phyloP scores from a whole-genome alignment of 1,284 basidiomycete genomes.

The Cryptococcus jaspeensis region DNA sequence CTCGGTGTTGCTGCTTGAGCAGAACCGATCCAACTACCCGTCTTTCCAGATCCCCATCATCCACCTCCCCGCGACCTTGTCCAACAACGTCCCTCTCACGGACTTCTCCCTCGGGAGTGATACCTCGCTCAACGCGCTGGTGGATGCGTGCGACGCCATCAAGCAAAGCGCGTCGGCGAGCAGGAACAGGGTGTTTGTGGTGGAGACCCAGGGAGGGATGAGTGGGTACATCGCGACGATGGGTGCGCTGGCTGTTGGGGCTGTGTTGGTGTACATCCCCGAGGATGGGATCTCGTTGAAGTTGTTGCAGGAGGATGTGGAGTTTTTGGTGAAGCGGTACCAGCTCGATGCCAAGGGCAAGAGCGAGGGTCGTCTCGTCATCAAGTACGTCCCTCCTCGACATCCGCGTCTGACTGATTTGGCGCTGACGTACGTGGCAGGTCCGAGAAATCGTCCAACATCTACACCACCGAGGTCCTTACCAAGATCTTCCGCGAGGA shows the following conservation, averaged over 20 bases:
- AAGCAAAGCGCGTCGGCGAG: constrained; percentile 96
- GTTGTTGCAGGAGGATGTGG: constrained; percentile 77
- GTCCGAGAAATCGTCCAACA: constrained; percentile 79
- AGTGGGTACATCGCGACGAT: constrained; percentile 94
- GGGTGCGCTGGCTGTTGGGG: constrained; percentile 92
- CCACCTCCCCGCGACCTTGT: constrained; percentile 91
- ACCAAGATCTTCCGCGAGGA: constrained; percentile 95
- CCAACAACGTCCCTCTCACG: constrained; percentile 96
- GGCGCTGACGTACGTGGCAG: constrained; percentile 52
- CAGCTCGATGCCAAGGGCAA: constrained; percentile 81
- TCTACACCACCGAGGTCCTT: constrained; percentile 90
- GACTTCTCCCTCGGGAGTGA: constrained; percentile 94
- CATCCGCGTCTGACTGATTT: too few relatives aligned
- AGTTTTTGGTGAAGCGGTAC: constrained; percentile 85
- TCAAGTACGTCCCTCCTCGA: too few relatives aligned
- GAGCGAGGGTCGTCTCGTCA: constrained; percentile 87
- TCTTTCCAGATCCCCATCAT: constrained; percentile 91
- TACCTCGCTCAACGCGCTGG: constrained; percentile 94
- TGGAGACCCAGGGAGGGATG: constrained; percentile 96
- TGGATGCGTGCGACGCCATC: constrained; percentile 95
- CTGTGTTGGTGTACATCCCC: constrained; percentile 89
- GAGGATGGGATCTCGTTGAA: constrained; percentile 85
- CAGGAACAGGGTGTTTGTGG: constrained; percentile 92
- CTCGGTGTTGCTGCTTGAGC: constrained; percentile 73
- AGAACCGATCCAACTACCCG: constrained; percentile 77